Conservation (phyloP, 495 filamentous ascomycete genomes). For the Aspergillus indologenus region DNA sequence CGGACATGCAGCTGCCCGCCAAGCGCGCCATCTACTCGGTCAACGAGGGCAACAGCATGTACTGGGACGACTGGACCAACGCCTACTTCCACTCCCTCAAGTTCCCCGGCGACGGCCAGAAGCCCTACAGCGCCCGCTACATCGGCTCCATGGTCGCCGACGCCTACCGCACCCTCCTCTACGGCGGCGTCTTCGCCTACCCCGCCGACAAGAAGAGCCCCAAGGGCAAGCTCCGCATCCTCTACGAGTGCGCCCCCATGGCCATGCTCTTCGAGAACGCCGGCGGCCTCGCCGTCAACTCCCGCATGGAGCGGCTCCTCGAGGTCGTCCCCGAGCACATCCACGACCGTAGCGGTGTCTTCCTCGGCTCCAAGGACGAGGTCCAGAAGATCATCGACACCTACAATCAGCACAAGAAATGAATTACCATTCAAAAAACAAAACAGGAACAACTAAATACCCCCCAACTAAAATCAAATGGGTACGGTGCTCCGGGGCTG, state of each 20-base stretch:
- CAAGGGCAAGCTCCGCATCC: constrained; percentile 94
- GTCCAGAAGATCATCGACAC: constrained; percentile 86
- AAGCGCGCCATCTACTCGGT: constrained; percentile 89
- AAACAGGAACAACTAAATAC: not conserved
- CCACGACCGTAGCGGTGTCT: constrained; percentile 93
- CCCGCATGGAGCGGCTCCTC: constrained; percentile 84
- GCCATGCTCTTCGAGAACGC: constrained; percentile 99
- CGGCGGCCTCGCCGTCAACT: constrained; percentile 87
- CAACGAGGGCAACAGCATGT: constrained; percentile 95
- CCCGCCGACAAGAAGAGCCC: constrained; percentile 96
- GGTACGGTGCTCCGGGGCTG: not conserved
- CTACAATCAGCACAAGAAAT: constrained; percentile 46
- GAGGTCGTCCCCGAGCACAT: constrained; percentile 89
- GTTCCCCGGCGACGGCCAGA: constrained; percentile 64
- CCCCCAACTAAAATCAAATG: not conserved
- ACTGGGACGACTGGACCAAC: constrained; percentile 90
- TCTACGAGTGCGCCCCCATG: constrained; percentile 99
- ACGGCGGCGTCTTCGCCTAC: constrained; percentile 96
- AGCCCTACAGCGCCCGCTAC: constrained; percentile 93
- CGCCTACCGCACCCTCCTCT: constrained; percentile 91
- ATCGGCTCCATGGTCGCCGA: constrained; percentile 98
- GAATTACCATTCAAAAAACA: constrained; percentile 10
- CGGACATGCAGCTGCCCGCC: constrained; percentile 82
- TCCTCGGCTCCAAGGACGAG: constrained; percentile 91
- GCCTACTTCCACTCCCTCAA: constrained; percentile 88